Evolutionary conservation across 2,329 filamentous ascomycete species (phyloP).

Genomic region (Epichloe festucae): DNA sequence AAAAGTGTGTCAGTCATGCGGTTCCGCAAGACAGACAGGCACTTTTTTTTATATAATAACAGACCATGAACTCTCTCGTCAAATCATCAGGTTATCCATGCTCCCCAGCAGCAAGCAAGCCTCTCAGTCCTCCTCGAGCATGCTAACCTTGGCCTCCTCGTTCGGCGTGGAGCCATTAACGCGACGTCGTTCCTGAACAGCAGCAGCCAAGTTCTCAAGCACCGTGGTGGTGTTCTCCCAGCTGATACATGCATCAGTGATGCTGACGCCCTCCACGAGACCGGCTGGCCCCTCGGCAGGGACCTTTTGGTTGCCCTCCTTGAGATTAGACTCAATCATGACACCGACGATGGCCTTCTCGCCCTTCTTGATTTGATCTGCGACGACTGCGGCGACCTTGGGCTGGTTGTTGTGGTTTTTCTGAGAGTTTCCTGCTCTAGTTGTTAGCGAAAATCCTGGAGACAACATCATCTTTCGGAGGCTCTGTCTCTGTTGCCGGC

Average conservation of each 20-base stretch:
- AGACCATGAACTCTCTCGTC: neutral
- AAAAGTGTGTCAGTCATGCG: neutral
- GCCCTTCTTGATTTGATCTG: constrained; percentile 74
- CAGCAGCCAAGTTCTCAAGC: constrained; percentile 74
- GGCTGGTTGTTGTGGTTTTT: constrained; percentile 98
- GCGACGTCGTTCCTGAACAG: constrained; percentile 62
- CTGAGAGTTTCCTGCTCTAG: constrained; percentile 66
- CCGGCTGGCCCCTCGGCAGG: constrained; percentile 65
- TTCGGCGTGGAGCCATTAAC: constrained; percentile 25
- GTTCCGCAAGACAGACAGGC: neutral
- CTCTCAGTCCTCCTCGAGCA: constrained; percentile 37
- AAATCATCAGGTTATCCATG: constrained; percentile 1
- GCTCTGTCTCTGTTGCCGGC: neutral
- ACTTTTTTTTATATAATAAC: neutral
- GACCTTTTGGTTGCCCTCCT: constrained; percentile 76
- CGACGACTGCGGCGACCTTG: constrained; percentile 53
- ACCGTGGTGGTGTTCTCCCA: constrained; percentile 78
- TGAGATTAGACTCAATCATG: constrained; percentile 98
- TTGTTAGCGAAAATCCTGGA: neutral
- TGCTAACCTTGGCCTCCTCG: constrained; percentile 26
- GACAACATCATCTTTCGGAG: neutral
- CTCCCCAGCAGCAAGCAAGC: neutral
- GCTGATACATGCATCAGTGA: constrained; percentile 91
- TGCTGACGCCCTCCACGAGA: constrained; percentile 81
- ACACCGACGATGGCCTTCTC: constrained; percentile 86